phyloP scores from a whole-genome alignment of 1,284 basidiomycete genomes.

The Sanguinoderma infundibulare region DNA sequence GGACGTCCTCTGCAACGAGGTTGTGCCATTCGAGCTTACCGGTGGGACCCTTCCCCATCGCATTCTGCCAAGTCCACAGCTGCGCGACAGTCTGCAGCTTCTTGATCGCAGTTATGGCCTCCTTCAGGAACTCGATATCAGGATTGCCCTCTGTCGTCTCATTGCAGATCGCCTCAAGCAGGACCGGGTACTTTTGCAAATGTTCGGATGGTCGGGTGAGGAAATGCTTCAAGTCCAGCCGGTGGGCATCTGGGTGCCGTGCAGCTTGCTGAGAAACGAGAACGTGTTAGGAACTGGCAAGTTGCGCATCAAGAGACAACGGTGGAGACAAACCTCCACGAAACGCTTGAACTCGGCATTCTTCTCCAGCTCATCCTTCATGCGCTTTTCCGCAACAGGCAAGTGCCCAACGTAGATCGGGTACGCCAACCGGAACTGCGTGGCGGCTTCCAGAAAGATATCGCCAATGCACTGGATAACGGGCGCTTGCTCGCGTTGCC shows the following conservation, averaged over 20 bases:
- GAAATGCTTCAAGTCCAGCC: constrained; percentile 89
- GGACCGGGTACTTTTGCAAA: constrained; percentile 87
- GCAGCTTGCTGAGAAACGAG: constrained; percentile 50
- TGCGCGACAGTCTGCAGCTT: constrained; percentile 79
- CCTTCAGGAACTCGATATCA: constrained; percentile 78
- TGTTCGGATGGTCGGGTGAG: constrained; percentile 88
- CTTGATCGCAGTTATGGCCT: constrained; percentile 79
- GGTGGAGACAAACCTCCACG: constrained; percentile 72
- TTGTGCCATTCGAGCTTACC: constrained; percentile 89
- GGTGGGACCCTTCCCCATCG: constrained; percentile 78
- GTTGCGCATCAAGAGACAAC: neutral
- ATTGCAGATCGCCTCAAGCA: constrained; percentile 86
- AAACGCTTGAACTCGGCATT: constrained; percentile 88
- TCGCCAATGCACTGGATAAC: constrained; percentile 90
- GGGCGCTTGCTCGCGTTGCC: constrained; percentile 87
- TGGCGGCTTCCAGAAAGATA: constrained; percentile 86
- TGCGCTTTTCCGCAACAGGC: constrained; percentile 83
- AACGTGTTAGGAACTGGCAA: neutral
- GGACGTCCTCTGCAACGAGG: constrained; percentile 73
- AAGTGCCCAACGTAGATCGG: constrained; percentile 86
- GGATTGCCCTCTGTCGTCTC: constrained; percentile 80
- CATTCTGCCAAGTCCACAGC: constrained; percentile 84
- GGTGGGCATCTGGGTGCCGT: constrained; percentile 69
- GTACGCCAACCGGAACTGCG: constrained; percentile 88
- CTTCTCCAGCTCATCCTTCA: constrained; percentile 84